phyloP scores from a whole-genome alignment of 2,329 filamentous ascomycete species.

The Aspergillus pseudotamarii region DNA sequence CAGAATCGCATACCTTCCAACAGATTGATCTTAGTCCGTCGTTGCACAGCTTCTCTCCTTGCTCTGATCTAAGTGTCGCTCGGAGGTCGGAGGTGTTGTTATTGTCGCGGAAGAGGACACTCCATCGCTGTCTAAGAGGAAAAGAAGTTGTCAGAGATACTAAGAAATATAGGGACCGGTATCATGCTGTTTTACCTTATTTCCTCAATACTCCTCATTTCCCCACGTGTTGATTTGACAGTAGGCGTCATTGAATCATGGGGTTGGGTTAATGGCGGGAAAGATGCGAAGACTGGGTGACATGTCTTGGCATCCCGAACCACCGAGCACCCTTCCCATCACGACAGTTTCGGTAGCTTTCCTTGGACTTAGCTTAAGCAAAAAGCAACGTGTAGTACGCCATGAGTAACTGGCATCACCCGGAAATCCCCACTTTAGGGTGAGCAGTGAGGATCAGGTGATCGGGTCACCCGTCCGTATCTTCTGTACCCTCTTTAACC shows the following conservation, averaged over 20 bases:
- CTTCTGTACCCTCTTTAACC: too few relatives aligned
- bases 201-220: conserved; percentile 60
- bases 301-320: background rate
- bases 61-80: conserved; percentile 64
- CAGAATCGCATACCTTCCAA: conserved; percentile 71
- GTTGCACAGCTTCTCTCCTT: conserved; percentile 64
- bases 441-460: too few relatives aligned
- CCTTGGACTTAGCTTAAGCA: background rate
- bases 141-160: conserved; percentile 4
- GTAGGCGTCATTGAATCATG: background rate
- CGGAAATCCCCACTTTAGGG: too few relatives aligned
- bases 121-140: conserved; percentile 65
- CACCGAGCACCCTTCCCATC: background rate
- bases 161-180: background rate
- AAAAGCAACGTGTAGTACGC: too few relatives aligned
- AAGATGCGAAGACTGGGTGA: background rate
- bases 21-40: conserved; percentile 81
- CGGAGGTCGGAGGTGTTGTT: conserved; percentile 64
- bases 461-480: too few relatives aligned
- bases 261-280: conserved; percentile 10
- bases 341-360: background rate
- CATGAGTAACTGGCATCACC: too few relatives aligned
- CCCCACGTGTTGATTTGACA: conserved; percentile 20
- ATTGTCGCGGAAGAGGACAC: conserved; percentile 58
- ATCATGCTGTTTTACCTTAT: conserved; percentile 47